These are phyloP conservation scores for Coemansia sp. DNA, from an alignment of 192 early-diverging fungal genomes.

Conservation along the genomic window DNA sequence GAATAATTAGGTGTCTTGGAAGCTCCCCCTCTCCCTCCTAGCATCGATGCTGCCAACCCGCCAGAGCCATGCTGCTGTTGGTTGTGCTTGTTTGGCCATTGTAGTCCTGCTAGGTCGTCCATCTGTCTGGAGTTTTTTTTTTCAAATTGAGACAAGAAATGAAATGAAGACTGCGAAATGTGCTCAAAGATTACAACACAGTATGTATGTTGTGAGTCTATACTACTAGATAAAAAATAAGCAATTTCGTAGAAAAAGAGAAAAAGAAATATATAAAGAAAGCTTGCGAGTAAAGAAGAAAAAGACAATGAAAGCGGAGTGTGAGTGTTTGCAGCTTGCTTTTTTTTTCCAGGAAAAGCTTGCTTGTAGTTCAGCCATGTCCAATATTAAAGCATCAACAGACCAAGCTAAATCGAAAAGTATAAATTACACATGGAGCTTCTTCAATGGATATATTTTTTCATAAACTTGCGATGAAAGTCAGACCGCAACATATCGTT, in stretches of 20 bases:
- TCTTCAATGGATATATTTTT: slow-evolving; percentile 75
- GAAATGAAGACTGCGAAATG: background rate
- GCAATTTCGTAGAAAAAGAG: background rate
- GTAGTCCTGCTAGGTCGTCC: slow-evolving; percentile 40
- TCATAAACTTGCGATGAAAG: slow-evolving; percentile 96
- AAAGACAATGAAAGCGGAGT: background rate
- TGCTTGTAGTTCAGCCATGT: no score
- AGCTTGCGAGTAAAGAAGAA: background rate
- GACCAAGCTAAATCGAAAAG: background rate
- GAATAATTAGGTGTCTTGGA: slow-evolving; percentile 41
- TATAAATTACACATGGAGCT: background rate
- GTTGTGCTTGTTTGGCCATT: slow-evolving; percentile 24
- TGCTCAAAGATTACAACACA: background rate
- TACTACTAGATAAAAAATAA: background rate
- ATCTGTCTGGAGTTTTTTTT: slow-evolving; percentile 1
- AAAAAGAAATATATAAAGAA: background rate
- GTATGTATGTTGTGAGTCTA: background rate
- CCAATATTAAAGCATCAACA: no score
- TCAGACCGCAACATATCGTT: slow-evolving; percentile 96
- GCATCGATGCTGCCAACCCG: background rate
- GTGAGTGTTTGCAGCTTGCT: no score
- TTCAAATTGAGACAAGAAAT: background rate
- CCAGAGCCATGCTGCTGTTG: slow-evolving; percentile 4
- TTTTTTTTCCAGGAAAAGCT: no score
- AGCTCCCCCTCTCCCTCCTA: background rate